phyloP scores from a whole-genome alignment of 208 protist genomes.

The Trypanosoma cruzi region DNA sequence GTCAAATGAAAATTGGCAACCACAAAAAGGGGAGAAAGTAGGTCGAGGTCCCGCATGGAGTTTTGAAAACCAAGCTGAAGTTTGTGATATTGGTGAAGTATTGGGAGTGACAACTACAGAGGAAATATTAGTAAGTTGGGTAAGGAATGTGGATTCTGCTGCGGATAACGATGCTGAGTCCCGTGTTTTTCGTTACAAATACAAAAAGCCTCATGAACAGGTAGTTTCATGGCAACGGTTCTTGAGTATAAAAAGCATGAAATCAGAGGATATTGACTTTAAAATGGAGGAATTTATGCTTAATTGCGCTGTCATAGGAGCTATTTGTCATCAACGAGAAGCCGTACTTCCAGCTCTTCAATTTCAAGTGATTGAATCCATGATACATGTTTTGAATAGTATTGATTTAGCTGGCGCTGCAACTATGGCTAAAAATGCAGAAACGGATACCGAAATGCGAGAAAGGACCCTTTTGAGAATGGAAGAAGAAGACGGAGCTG shows the following conservation, averaged over 20 bases:
- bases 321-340: slow-evolving; percentile 77
- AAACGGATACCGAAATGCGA: slow-evolving; percentile 21
- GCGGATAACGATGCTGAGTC: slow-evolving; percentile 14
- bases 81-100: slow-evolving; percentile 76
- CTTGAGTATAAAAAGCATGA: slow-evolving; percentile 48
- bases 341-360: slow-evolving; percentile 66
- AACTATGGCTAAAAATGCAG: slow-evolving; percentile 15
- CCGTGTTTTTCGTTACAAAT: slow-evolving; percentile 73
- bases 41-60: slow-evolving; percentile 75
- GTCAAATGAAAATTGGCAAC: slow-evolving; percentile 42
- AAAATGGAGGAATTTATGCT: slow-evolving; percentile 71
- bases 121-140: slow-evolving; percentile 74
- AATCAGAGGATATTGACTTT: slow-evolving; percentile 40
- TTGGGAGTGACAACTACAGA: slow-evolving; percentile 53
- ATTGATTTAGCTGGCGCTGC: slow-evolving; percentile 40
- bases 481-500: slow-evolving; percentile 24
- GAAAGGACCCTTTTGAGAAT: slow-evolving; percentile 23
- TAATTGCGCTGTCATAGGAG: slow-evolving; percentile 56
- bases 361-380: slow-evolving; percentile 75
- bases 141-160: slow-evolving; percentile 51
- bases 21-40: slow-evolving; percentile 65
- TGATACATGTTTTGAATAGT: slow-evolving; percentile 67
- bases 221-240: slow-evolving; percentile 66
- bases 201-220: slow-evolving; percentile 52
- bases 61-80: slow-evolving; percentile 53